Evolutionary conservation across 2,329 filamentous ascomycete species (phyloP), one percentile per base, ranked within the genome.

Genomic region (Xylariaceae sp.): DNA sequence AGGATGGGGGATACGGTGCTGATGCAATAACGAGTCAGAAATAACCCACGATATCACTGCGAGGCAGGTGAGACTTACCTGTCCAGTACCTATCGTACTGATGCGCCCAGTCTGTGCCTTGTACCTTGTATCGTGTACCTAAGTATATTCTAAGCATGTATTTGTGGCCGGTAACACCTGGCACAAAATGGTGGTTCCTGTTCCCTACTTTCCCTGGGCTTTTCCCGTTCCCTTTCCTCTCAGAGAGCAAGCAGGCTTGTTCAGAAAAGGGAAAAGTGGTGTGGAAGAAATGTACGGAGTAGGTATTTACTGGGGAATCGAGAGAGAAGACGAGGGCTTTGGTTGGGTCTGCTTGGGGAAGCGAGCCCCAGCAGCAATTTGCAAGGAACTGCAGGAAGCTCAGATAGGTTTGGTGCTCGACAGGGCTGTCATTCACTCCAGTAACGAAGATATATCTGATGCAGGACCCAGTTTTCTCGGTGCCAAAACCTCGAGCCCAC

Each of bases 221-320:
- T 41, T 51, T 43, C 30, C 39, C 30, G 9, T 38, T 24, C 21
- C 21, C 31, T 36, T 30, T 29, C 31, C 17, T 31, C 33, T 24
- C 35, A 18, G 30, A 35, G 15, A 28, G 24, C 32, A 18, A 21
- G 28, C 39, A 41, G 47, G 43, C 42, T 41, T 48, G 47, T 43
- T 39, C 46, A 39, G 44, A 52, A 53, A 48, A 50, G 44, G 48
- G 34, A 47, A 49, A 49, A 41, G 43, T n/a, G 43, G 43, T 37
- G 37, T 37, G 43, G 16, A 36, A 50, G 42, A 37, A 36, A 24
- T 24, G 7, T 6, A 24, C 21, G 21, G 21, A 11, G 21, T 6
- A 11, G 11, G 21, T 24, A n/a, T n/a, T n/a, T n/a, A 35, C 31
- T 36, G 37, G 37, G 31, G 39, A 38, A 41, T 47, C 41, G 34